Percentiles rank a stretch among this genome's conserved stretches.
phyloP scores from a whole-genome alignment of 2,329 filamentous ascomycete genomes.

The Waltergamsia citrina region DNA sequence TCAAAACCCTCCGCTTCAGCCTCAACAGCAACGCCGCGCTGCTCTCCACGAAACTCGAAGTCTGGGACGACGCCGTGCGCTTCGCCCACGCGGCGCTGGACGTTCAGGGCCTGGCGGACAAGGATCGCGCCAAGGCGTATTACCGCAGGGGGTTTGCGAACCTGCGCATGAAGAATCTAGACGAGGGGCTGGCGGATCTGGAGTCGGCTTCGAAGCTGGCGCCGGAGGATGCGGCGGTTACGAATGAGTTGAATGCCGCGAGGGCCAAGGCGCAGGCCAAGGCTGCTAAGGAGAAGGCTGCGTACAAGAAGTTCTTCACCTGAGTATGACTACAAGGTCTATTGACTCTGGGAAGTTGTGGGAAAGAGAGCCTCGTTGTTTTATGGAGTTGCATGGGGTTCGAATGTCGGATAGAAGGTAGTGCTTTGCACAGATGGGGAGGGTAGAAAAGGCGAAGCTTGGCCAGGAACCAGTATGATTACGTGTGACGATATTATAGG shows the following conservation, averaged over 20 bases:
- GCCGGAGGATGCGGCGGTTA: constrained; percentile 66
- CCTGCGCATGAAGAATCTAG: constrained; percentile 73
- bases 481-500: not conserved
- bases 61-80: constrained; percentile 60
- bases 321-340: constrained; percentile 17
- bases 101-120: constrained; percentile 53
- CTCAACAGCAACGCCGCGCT: constrained; percentile 86
- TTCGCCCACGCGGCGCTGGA: constrained; percentile 67
- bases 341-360: too few species aligned
- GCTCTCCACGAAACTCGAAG: constrained; percentile 69
- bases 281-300: constrained; percentile 81
- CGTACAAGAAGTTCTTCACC: constrained; percentile 84
- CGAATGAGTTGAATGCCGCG: constrained; percentile 64
- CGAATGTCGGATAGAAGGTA: too few species aligned
- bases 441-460: too few species aligned
- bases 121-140: constrained; percentile 80
- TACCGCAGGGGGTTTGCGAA: constrained; percentile 76
- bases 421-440: too few species aligned
- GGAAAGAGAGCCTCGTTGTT: too few species aligned
- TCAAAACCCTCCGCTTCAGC: constrained; percentile 70
- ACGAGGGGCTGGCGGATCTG: constrained; percentile 66
- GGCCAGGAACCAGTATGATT: too few species aligned
- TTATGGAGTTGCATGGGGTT: too few species aligned
- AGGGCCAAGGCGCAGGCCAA: constrained; percentile 68
- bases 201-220: constrained; percentile 65